Evolutionary conservation across 2,329 filamentous ascomycete species (phyloP).

Genomic region (Ophiostoma sp.): DNA sequence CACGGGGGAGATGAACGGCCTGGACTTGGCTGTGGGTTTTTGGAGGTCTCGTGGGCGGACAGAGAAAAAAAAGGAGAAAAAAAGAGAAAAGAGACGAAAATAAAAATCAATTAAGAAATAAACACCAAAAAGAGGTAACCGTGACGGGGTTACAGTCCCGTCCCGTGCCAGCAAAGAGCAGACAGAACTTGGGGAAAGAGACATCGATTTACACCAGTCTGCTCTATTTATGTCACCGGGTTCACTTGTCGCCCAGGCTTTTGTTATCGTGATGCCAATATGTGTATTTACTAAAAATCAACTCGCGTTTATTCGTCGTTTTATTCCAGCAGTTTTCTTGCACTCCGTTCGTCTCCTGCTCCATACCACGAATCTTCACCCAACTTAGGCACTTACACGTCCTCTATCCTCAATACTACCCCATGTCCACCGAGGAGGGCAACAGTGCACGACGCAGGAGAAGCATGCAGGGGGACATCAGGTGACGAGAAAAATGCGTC

Average conservation of each 20-base stretch:
- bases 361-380: no score
- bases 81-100: neutral
- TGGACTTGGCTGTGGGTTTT: slow-evolving; percentile 1
- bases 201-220: neutral
- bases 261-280: neutral
- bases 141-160: neutral
- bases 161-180: neutral
- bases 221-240: neutral
- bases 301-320: neutral
- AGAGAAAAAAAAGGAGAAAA: neutral
- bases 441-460: neutral
- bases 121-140: neutral
- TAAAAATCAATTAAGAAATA: neutral
- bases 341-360: neutral
- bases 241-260: neutral
- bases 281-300: neutral
- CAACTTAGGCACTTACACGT: no score
- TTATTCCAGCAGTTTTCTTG: neutral
- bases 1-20: neutral
- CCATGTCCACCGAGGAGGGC: neutral
- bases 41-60: neutral
- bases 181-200: neutral
- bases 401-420: neutral
- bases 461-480: slow-evolving; percentile 19
- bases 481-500: slow-evolving; percentile 11